Evolutionary conservation across 139 green algal genomes (phyloP).

Genomic region (Pseudopediastrum boryanum): DNA sequence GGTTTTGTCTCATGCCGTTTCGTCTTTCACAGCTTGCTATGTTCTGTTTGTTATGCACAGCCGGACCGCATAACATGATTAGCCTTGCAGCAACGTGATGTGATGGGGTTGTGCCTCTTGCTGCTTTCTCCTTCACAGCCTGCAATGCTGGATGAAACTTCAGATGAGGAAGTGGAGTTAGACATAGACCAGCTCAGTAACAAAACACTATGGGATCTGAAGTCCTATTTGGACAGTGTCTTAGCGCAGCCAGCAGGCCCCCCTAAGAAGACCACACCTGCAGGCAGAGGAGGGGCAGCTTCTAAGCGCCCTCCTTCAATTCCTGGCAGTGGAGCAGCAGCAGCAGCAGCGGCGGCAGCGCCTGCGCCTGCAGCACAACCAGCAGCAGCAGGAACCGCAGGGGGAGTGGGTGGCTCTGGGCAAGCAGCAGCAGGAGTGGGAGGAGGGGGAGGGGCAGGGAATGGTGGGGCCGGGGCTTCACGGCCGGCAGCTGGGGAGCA

Average conservation of each 20-base stretch:
- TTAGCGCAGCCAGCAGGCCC: conserved; percentile 20
- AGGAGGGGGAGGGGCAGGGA: neutral
- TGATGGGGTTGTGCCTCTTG: neutral
- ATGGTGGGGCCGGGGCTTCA: neutral
- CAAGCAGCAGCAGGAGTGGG: conserved; percentile 1
- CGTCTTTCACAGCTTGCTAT: neutral
- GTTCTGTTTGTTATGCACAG: neutral
- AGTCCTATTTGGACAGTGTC: conserved; percentile 55
- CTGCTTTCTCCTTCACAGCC: neutral
- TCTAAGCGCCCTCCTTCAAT: conserved; percentile 1
- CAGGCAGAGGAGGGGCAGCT: neutral
- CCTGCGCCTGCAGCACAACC: neutral
- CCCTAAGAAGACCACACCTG: conserved; percentile 22
- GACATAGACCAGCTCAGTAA: conserved; percentile 70
- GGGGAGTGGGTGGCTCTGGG: neutral
- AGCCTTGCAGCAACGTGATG: neutral
- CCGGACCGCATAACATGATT: neutral
- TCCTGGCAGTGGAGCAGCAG: neutral
- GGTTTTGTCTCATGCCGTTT: neutral
- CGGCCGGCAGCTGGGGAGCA: neutral
- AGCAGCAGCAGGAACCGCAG: neutral
- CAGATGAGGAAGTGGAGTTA: conserved; percentile 69
- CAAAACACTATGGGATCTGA: conserved; percentile 67
- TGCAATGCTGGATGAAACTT: neutral
- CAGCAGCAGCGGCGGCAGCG: neutral